Conservation (phyloP, 2,329 filamentous ascomycete species). For the Aspergillus fructus region DNA sequence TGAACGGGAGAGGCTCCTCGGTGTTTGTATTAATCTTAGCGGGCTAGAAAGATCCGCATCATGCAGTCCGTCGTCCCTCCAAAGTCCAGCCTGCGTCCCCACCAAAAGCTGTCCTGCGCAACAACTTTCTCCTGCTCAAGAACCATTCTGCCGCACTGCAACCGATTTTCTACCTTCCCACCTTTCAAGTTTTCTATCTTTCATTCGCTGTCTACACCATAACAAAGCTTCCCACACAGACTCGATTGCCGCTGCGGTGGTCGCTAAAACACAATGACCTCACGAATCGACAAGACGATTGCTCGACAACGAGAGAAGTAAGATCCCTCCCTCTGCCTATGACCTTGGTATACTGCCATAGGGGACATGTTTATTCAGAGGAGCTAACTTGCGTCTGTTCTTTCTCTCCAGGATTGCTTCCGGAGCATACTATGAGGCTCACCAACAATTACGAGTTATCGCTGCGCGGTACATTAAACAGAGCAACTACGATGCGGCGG, state of each 20-base stretch:
- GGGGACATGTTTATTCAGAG: neutral
- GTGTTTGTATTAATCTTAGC: conserved; percentile 6
- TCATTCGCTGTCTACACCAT: neutral
- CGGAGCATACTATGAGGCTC: conserved; percentile 95
- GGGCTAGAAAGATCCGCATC: conserved; percentile 8
- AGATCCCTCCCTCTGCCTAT: conserved; percentile 8
- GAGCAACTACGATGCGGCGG: conserved; percentile 77
- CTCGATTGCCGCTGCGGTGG: neutral
- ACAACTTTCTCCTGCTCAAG: conserved; percentile 5
- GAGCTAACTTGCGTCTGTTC: conserved; percentile 17
- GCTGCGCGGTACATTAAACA: conserved; percentile 91
- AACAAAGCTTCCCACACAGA: neutral
- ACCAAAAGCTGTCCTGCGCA: conserved; percentile 16
- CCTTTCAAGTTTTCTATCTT: neutral
- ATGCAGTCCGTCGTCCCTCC: neutral
- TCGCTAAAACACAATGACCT: conserved; percentile 34
- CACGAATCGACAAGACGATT: conserved; percentile 66
- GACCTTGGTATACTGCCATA: neutral
- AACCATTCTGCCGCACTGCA: neutral
- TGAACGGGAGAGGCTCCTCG: neutral
- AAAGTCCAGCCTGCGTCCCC: conserved; percentile 5
- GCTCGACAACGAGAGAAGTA: conserved; percentile 76
- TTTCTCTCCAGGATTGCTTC: conserved; percentile 67
- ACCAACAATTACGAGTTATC: conserved; percentile 95
- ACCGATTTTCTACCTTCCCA: neutral